A percentile compares a stretch with the other conserved stretches of the same genome.
Conservation (phyloP, 2,329 filamentous ascomycete genomes). For the Mycosphaerella arachidis region DNA sequence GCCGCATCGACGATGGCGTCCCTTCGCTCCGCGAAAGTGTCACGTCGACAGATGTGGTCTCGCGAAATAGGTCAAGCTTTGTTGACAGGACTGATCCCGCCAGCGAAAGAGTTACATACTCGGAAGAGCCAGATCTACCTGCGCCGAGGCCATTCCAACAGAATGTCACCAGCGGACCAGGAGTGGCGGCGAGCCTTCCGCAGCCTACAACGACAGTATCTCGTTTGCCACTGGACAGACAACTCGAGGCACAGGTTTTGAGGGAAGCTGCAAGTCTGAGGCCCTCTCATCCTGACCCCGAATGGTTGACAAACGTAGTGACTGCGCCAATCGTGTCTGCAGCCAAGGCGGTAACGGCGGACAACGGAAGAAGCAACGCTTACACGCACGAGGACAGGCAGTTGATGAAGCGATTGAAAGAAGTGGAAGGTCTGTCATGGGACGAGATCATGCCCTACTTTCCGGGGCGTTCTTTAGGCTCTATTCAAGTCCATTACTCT, state of each 20-base stretch:
- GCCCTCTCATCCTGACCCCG: background rate
- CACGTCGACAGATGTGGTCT: background rate
- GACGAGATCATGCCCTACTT: conserved; percentile 34
- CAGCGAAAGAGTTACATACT: conserved; percentile 8
- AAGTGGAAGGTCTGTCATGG: conserved; percentile 37
- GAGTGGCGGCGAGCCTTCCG: background rate
- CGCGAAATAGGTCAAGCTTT: background rate
- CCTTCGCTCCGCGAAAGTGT: background rate
- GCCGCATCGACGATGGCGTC: background rate
- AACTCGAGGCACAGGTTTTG: background rate
- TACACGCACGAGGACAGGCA: conserved; percentile 31
- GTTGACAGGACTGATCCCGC: conserved; percentile 4
- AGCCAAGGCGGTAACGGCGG: background rate
- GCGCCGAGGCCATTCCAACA: background rate
- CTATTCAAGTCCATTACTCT: conserved; percentile 28
- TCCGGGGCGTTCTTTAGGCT: conserved; percentile 28
- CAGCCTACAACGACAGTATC: background rate
- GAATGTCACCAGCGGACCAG: background rate
- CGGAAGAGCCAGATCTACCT: conserved; percentile 6
- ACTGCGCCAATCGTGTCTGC: background rate
- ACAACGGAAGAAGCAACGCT: background rate
- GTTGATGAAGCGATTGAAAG: conserved; percentile 39
- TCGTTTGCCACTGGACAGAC: background rate
- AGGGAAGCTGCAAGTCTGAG: background rate
- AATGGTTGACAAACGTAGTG: background rate